Evolutionary conservation across 352 stramenopile species (phyloP).

Genomic region (Globisporangium spinosum): DNA sequence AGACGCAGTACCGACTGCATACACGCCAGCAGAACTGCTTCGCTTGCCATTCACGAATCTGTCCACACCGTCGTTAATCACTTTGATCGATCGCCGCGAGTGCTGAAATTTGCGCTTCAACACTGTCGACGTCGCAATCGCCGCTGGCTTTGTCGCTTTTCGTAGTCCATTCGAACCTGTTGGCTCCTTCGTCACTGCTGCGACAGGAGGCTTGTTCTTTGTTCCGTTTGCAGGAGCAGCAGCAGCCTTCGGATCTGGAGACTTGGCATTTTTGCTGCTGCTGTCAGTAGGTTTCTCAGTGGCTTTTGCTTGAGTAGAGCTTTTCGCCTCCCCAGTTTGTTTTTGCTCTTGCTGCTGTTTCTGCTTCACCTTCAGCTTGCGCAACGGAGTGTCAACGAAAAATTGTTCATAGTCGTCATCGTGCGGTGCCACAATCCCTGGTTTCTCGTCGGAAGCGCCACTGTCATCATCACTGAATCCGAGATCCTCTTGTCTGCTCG

Average conservation of each 20-base stretch:
- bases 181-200: background rate
- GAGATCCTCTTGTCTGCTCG: constrained; percentile 10
- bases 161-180: constrained; percentile 47
- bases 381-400: constrained; percentile 13
- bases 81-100: constrained; percentile 41
- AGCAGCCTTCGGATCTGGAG: constrained; percentile 8
- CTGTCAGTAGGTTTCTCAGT: background rate
- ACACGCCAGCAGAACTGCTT: constrained; percentile 8
- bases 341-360: constrained; percentile 12
- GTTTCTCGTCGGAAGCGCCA: constrained; percentile 22
- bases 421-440: constrained; percentile 8
- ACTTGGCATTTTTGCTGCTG: background rate
- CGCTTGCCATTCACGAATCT: constrained; percentile 10
- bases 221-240: constrained; percentile 3
- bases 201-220: background rate
- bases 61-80: constrained; percentile 23
- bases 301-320: background rate
- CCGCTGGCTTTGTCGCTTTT: constrained; percentile 20
- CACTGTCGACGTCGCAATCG: constrained; percentile 26
- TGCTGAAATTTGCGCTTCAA: constrained; percentile 40
- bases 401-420: constrained; percentile 20
- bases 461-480: constrained; percentile 33
- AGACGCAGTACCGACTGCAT: background rate
- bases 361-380: constrained; percentile 16
- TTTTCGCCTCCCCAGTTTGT: background rate